Conservation (phyloP, 169 alveolate species). For the Plasmodium knowlesi region DNA sequence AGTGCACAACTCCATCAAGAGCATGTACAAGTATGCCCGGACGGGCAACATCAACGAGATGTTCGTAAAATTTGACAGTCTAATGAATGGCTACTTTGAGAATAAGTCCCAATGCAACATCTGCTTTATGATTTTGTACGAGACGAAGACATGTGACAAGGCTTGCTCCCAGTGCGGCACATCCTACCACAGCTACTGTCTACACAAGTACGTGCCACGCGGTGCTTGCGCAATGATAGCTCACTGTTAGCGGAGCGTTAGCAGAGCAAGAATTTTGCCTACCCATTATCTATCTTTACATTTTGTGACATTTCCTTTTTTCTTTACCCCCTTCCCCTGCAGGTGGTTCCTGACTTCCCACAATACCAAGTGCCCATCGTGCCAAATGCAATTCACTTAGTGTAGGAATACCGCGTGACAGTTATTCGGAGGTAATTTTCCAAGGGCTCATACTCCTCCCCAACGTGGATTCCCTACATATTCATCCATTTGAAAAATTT, state of each 20-base stretch:
- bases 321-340: background rate
- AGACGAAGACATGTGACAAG: constrained; percentile 53
- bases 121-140: constrained; percentile 52
- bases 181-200: constrained; percentile 58
- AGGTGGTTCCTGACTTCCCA: constrained; percentile 76
- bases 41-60: constrained; percentile 63
- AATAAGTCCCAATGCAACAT: constrained; percentile 64
- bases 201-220: constrained; percentile 21
- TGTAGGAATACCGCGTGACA: background rate
- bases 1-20: constrained; percentile 57
- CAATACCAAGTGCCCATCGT: constrained; percentile 71
- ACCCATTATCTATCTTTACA: background rate
- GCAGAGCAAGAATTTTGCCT: too few species aligned
- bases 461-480: too few species aligned
- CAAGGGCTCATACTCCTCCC: background rate
- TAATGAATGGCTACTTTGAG: constrained; percentile 58
- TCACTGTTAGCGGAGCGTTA: too few species aligned
- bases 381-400: constrained; percentile 59
- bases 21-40: constrained; percentile 66
- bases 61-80: constrained; percentile 41
- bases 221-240: background rate
- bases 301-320: background rate
- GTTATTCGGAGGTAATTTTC: background rate
- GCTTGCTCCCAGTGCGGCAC: constrained; percentile 45
- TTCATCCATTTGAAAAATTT: too few species aligned